Conservation (phyloP, 345 rosid species). For the Syzygium aqueum region DNA sequence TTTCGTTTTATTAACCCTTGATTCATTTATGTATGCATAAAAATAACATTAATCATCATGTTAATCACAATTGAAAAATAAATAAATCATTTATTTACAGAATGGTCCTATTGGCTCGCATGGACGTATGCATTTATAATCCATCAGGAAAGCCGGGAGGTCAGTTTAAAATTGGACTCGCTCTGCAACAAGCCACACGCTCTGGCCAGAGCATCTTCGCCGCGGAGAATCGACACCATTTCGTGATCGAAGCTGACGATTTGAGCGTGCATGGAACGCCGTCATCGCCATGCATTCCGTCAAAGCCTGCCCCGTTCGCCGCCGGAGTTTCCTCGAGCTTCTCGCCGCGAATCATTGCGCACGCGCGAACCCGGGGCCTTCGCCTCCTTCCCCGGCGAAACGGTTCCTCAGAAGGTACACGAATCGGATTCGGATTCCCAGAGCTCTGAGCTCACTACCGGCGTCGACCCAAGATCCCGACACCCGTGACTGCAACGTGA, state of each 20-base stretch:
- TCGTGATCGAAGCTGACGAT: not conserved
- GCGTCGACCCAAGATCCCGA: not conserved
- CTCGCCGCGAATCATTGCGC: not conserved
- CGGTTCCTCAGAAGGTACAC: not conserved
- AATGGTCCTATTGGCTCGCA: not conserved
- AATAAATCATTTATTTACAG: not conserved
- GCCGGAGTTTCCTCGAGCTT: not conserved
- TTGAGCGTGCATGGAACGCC: not conserved
- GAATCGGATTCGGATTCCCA: not conserved
- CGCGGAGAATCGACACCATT: not conserved
- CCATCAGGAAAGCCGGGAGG: not conserved
- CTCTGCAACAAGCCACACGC: not conserved
- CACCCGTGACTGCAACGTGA: slow-evolving; percentile 15
- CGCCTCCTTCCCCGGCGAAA: accelerated
- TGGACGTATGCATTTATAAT: not conserved
- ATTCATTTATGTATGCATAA: not conserved
- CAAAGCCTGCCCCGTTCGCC: not conserved
- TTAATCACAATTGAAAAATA: not conserved
- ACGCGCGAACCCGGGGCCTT: not conserved
- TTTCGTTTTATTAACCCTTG: accelerated
- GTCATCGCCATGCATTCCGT: not conserved
- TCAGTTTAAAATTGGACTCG: not conserved
- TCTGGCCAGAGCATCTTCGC: not conserved
- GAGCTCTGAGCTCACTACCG: not conserved
- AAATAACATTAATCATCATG: accelerated